These are phyloP conservation scores for Beauveria medogensis DNA, from an alignment of 2,329 filamentous ascomycete genomes.

Conservation along the genomic window DNA sequence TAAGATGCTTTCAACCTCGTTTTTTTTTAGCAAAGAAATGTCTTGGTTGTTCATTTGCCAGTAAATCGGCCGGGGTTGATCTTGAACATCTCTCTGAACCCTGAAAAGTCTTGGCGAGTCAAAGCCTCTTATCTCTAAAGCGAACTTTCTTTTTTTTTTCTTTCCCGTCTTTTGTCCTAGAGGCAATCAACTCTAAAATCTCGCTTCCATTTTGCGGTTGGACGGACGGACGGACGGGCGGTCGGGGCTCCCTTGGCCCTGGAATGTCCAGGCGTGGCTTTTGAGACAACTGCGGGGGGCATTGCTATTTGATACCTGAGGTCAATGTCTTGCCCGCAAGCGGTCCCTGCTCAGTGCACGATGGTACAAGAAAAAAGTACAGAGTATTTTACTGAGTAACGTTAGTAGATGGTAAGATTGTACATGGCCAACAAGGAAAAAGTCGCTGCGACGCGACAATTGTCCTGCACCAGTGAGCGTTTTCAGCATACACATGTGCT, in stretches of 20 bases:
- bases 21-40: neutral
- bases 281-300: neutral
- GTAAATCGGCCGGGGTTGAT: neutral
- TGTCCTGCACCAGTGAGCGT: no score
- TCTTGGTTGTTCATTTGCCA: no score
- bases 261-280: neutral
- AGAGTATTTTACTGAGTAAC: no score
- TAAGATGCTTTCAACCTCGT: no score
- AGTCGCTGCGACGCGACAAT: no score
- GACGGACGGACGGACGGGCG: neutral
- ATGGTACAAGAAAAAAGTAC: neutral
- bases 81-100: neutral
- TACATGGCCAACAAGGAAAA: no score
- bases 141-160: neutral
- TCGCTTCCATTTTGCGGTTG: neutral
- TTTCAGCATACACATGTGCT: no score
- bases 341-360: no score
- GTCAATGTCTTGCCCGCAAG: no score
- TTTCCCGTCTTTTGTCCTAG: neutral
- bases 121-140: neutral
- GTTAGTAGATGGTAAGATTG: neutral
- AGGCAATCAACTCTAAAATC: neutral
- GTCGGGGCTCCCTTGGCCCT: neutral
- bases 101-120: conserved; percentile 5
- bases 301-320: no score